Percentiles rank a stretch among this genome's conserved stretches.
These are phyloP conservation scores for Vickermania spadyakhi DNA, from an alignment of 208 protist genomes.

Conservation along the genomic window DNA sequence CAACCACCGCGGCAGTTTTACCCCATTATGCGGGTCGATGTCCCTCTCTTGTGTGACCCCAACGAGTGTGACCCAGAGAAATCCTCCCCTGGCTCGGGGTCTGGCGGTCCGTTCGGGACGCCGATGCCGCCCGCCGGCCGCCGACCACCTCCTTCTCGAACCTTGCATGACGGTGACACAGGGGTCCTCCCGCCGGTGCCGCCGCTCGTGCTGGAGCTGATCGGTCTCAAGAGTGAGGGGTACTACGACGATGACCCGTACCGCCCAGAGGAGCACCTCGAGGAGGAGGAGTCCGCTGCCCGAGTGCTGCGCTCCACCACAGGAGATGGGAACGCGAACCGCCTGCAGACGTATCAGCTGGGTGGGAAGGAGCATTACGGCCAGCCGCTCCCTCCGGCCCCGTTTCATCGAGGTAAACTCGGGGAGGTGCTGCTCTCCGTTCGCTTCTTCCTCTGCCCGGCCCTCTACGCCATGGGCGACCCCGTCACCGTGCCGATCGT, in stretches of 20 bases:
- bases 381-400: neutral
- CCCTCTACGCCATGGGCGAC: conserved; percentile 45
- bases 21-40: conserved; percentile 22
- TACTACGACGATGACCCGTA: neutral
- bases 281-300: neutral
- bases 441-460: conserved; percentile 48
- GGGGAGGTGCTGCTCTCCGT: conserved; percentile 51
- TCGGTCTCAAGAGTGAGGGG: conserved; percentile 7
- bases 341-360: neutral
- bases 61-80: neutral
- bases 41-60: conserved; percentile 6
- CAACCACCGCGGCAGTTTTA: conserved; percentile 18
- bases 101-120: neutral
- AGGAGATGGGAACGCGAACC: conserved; percentile 1
- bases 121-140: neutral
- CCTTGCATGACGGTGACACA: conserved; percentile 11
- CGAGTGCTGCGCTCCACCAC: neutral
- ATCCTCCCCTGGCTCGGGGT: neutral
- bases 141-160: neutral
- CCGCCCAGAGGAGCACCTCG: neutral
- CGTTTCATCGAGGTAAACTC: conserved; percentile 26
- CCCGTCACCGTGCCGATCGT: conserved; percentile 51
- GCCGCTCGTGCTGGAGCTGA: conserved; percentile 24
- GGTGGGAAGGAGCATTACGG: neutral
- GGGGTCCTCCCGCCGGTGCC: conserved; percentile 12